Base-by-base conservation (phyloP, 345 rosid species). In the Kandelia obovata region DNA sequence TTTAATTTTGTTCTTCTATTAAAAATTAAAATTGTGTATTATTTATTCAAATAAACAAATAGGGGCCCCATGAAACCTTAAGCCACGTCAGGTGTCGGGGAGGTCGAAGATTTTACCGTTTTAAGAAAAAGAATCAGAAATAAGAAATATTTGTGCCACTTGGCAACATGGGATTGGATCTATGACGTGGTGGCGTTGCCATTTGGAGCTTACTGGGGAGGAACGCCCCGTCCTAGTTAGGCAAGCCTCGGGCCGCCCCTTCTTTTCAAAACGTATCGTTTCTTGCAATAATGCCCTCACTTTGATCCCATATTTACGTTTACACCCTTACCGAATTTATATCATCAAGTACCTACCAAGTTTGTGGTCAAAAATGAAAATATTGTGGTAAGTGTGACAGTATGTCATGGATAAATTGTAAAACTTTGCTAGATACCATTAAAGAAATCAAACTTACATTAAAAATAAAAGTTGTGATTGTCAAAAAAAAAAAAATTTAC, bases 1-100 rank as follows among this genome's bases (percentile, higher is more conserved):
- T 4, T 31, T 31, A 31, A 31, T 31, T 31, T 31, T 31, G 30
- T 28, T 28, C 5, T 4, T 31, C 39, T 7, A 35, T 35, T 7
- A 6, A 35, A 34, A 6, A 7, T 35, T 35, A 1, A 7, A 8
- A 35, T 8, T 35, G 39, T 6, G 39, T 1, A 35, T 35, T 8
- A 35, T 5, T 31, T 5, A 5, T 31, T 10, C 5, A 35, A 35
- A 35, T 1, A 35, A 35, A 7, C 8, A 6, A 7, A 39, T 9
- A 39, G 10, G 30, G 30, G 30, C 30, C 30, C 30, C 30, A 28
- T 28, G 30, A 28, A 1, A 28, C 30, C 0, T 28, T 28, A 1
- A 62, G 71, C 76, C 78, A 77, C 78, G 81, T 77, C 73, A 67
- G 74, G 35, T 73, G 78, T 66, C 71, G 59, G 68, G 64, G 31